These are phyloP conservation scores for Helminthosporium solani DNA, from an alignment of 2,329 filamentous ascomycete genomes.

Conservation along the genomic window DNA sequence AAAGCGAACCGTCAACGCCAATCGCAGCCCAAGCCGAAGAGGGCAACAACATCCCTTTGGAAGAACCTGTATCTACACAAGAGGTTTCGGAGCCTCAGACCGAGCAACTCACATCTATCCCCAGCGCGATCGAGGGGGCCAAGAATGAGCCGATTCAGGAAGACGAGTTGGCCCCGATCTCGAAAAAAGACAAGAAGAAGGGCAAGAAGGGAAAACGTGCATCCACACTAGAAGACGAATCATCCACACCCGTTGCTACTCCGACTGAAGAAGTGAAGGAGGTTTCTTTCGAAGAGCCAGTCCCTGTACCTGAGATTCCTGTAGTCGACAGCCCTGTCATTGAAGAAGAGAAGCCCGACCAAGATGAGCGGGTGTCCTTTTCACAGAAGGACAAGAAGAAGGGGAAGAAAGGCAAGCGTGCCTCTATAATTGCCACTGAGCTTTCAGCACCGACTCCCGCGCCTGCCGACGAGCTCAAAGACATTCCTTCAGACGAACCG, in stretches of 20 bases:
- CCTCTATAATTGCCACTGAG: conserved; percentile 4
- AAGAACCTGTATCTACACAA: background rate
- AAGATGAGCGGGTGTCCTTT: conserved; percentile 4
- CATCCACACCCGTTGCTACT: background rate
- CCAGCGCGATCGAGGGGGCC: background rate
- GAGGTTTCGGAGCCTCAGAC: background rate
- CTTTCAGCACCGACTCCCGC: conserved; percentile 2
- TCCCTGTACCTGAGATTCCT: background rate
- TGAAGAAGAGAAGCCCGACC: conserved; percentile 3
- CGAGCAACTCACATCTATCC: background rate
- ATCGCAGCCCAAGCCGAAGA: conserved; percentile 5
- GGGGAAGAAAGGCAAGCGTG: conserved; percentile 12
- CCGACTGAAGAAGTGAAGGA: background rate
- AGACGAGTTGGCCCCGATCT: conserved; percentile 5
- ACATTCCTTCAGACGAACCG: background rate
- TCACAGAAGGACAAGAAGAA: conserved; percentile 12
- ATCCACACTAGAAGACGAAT: background rate
- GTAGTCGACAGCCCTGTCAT: background rate
- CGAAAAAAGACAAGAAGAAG: conserved; percentile 16
- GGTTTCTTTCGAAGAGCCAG: background rate
- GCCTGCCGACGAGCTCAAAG: conserved; percentile 5
- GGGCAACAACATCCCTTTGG: background rate
- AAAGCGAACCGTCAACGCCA: conserved; percentile 5
- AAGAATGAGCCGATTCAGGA: background rate
- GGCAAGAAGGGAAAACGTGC: background rate